Evolutionary conservation across 1,284 basidiomycete species (phyloP).

Genomic region (Hemileia vastatrix): DNA sequence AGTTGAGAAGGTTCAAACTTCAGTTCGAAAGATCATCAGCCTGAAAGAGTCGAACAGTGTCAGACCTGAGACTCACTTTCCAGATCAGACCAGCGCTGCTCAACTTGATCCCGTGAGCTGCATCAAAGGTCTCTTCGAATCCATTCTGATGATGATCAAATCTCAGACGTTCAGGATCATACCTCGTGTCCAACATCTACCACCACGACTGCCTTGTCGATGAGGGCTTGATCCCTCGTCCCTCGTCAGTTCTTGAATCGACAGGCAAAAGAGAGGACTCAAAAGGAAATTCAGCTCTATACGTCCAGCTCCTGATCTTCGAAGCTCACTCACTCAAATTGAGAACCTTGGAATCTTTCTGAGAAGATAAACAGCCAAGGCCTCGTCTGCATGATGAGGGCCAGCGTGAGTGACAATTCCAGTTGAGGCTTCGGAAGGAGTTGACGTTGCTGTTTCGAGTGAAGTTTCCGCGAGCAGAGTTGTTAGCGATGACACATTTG

Average conservation of each 20-base stretch:
- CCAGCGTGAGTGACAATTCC: conserved; percentile 94
- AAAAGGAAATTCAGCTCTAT: too few species aligned
- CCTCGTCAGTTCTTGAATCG: too few species aligned
- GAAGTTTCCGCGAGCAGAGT: too few species aligned
- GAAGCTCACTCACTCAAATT: too few species aligned
- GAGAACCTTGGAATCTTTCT: conserved; percentile 61
- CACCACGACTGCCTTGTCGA: conserved; percentile 84
- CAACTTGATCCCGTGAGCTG: conserved; percentile 69
- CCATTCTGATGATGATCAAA: conserved; percentile 97
- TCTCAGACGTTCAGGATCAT: conserved; percentile 64
- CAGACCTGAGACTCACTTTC: not conserved
- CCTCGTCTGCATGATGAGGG: conserved; percentile 94
- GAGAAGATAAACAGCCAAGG: conserved; percentile 82
- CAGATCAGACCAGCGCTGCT: conserved; percentile 83
- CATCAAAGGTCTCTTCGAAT: conserved; percentile 79
- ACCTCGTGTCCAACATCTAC: conserved; percentile 90
- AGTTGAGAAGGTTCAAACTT: conserved; percentile 17
- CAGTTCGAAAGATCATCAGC: too few species aligned
- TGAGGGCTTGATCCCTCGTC: conserved; percentile 65
- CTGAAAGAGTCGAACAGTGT: not conserved
- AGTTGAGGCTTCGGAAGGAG: too few species aligned
- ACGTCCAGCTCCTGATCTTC: too few species aligned
- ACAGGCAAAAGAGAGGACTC: too few species aligned
- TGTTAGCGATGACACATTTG: too few species aligned
- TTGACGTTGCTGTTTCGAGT: too few species aligned